phyloP scores from a whole-genome alignment of 2,329 filamentous ascomycete genomes.

The Hawksworthiomyces lignivorus region DNA sequence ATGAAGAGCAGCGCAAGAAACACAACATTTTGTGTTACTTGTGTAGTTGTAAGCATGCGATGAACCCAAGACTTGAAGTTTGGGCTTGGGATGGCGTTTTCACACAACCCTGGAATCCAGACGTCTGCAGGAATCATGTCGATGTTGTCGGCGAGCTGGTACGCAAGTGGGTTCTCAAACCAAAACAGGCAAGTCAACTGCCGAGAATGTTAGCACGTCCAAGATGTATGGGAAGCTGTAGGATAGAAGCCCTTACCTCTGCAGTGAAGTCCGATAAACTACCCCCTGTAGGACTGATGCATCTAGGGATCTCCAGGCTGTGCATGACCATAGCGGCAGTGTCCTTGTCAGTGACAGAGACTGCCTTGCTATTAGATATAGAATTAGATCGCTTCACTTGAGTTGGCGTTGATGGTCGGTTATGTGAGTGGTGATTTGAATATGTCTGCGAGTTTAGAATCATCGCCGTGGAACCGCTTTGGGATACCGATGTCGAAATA shows the following conservation, averaged over 20 bases:
- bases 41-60: slow-evolving; percentile 83
- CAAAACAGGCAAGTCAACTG: slow-evolving; percentile 95
- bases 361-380: slow-evolving; percentile 20
- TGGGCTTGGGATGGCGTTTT: slow-evolving; percentile 66
- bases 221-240: neutral
- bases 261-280: slow-evolving; percentile 78
- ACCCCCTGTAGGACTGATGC: slow-evolving; percentile 68
- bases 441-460: no score
- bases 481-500: no score
- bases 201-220: slow-evolving; percentile 2
- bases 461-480: no score
- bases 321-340: slow-evolving; percentile 42
- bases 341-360: slow-evolving; percentile 28
- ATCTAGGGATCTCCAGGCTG: slow-evolving; percentile 63
- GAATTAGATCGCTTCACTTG: no score
- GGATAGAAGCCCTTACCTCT: slow-evolving; percentile 47
- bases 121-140: slow-evolving; percentile 31
- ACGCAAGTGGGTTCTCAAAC: slow-evolving; percentile 82
- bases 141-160: slow-evolving; percentile 65
- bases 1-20: slow-evolving; percentile 85
- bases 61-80: slow-evolving; percentile 93
- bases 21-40: slow-evolving; percentile 94
- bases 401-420: slow-evolving; percentile 31
- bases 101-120: slow-evolving; percentile 47
- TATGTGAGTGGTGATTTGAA: neutral